Evolutionary conservation across 2,329 filamentous ascomycete genomes (phyloP), one percentile per base, ranked within the genome.

Genomic region (Fusarium tanahbumbuense): DNA sequence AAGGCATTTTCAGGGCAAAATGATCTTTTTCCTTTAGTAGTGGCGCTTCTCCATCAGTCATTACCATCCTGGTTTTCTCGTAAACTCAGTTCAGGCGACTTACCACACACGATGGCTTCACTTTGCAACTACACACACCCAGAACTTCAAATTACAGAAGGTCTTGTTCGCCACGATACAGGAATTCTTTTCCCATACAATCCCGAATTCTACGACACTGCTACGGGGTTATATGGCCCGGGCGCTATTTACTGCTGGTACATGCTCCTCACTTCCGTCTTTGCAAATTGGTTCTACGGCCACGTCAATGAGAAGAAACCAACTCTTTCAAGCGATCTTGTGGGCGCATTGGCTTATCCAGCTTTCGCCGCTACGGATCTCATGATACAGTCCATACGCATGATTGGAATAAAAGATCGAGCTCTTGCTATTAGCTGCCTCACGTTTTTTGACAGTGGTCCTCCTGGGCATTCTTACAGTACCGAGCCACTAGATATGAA

Each of bases 91-190:
- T 8, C 32, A 34, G 8, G 16, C 32, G 20, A 22, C 13, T 7
- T 30, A 3, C 20, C 3, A 3, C 11, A 7, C 15, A 22, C 11
- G 4, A 67, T 67, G 62, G 37, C 40, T 40, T 52, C 45, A n/a
- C 41, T 67, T 13, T 67, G 62, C 23, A 67, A 67, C 23, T 67
- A 67, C 8, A 61, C 49, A 6, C 62, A 67, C 1, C 64, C 56
- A 5, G 62, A 67, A 4, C 45, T 50, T 5, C 55, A 61, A 47
- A 40, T 61, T 5, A 61, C 56, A 20, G 45, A 61, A 15, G 45
- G 41, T 4, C 32, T 67, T 2, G 13, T 22, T 5, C 62, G 32
- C 10, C 62, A 67, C 6, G 37, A 50, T 1, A 23, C 40, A 1
- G 62, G 56, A 2, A 28, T 2, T 1, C 34, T 67, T 0, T 67